phyloP scores from a whole-genome alignment of 75 land plant species.

The Azolla pinnata region DNA sequence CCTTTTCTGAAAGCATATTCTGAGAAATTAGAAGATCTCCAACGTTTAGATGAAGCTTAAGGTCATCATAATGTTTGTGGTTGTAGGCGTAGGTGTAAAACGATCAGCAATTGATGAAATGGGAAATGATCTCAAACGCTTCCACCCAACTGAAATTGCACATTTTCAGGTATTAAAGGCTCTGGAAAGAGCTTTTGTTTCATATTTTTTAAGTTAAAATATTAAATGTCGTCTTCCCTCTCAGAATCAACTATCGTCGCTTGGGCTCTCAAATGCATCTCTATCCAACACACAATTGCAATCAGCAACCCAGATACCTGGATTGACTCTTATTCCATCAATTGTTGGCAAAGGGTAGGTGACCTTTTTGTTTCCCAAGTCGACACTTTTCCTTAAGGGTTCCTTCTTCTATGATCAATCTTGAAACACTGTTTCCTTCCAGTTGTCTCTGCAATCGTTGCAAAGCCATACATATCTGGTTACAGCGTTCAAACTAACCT shows the following conservation, averaged over 20 bases:
- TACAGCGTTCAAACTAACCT: no score
- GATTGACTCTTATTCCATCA: conserved; percentile 17
- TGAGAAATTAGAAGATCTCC: no score
- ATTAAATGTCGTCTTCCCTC: neutral
- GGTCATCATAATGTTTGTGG: no score
- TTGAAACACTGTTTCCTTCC: neutral
- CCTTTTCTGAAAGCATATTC: no score
- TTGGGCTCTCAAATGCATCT: conserved; percentile 11
- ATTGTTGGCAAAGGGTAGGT: conserved; percentile 46
- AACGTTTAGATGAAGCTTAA: no score
- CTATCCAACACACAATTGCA: conserved; percentile 21
- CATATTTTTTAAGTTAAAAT: no score
- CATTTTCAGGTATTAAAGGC: no score
- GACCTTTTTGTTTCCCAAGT: no score
- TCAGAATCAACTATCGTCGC: no score
- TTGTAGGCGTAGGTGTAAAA: conserved; percentile 7
- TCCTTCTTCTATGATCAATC: neutral
- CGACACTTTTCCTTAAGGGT: neutral
- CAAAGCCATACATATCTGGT: no score
- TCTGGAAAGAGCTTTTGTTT: no score
- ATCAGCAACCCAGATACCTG: conserved; percentile 9
- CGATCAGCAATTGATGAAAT: conserved; percentile 8
- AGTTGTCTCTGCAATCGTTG: no score
- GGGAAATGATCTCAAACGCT: conserved; percentile 4
- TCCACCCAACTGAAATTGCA: conserved; percentile 5